Base-by-base conservation (phyloP, 176 grass and related monocot genomes). In the Oryza officinalis region DNA sequence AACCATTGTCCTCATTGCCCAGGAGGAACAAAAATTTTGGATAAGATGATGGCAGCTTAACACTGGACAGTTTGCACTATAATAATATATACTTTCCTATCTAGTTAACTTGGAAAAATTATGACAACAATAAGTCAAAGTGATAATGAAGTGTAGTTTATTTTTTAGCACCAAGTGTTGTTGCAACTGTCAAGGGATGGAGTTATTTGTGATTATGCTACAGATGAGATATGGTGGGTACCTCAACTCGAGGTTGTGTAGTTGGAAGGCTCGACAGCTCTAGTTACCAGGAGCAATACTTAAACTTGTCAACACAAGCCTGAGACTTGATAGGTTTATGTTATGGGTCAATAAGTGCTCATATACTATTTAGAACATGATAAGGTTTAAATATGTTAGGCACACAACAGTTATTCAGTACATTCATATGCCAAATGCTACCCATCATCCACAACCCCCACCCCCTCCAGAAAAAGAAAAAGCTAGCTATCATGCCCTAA, bases 401-500 rank as follows among this genome's bases (percentile, higher is more conserved):
- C 10, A n/a, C 20, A 31, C 35, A 64, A 75, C 14, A 20, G 67
- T 38, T 38, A 13, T 72, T 64, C 67, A 64, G 38, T 72, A 74
- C 46, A 63, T 78, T 46, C 75, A 68, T 23, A 59, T 5, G 8
- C 31, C 83, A 57, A 33, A 86, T 65, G 68, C 13, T 49, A 72
- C 13, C 63, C 45, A 76, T 8, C 1, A 27, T 50, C 25, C 14
- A 35, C 11, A 11, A 41, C 40, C 40, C 9, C 10, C 40, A 10
- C 1, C 40, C 40, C 40, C 40, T 10, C 10, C 40, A 10, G 1
- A 50, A 15, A 14, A 50, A 17, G 47, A 50, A 50, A 50, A 50
- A 50, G 40, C 12, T 47, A 47, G 45, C 47, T 12, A 47, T 14
- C 45, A 47, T 47, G 45, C 11, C 13, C 45, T 47, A 61, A 78